Evolutionary conservation across 768 basidiomycete species (phyloP), one percentile per base, ranked within the genome.

Genomic region (Melanogaster broomeanus): DNA sequence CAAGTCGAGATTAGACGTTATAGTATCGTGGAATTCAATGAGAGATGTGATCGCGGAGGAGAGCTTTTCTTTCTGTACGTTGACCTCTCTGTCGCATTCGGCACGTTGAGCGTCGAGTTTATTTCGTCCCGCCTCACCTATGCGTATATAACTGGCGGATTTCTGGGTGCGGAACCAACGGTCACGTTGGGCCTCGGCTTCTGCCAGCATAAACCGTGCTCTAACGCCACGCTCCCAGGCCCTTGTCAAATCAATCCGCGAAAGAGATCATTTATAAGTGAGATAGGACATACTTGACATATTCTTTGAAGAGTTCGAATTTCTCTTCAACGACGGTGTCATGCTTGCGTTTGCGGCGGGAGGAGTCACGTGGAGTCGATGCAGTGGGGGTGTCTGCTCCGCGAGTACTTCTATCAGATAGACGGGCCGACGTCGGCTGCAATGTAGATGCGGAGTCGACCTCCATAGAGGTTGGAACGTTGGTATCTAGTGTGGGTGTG

Each of bases 141-240:
- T 57, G 42, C 69, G 67, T 38, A 52, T 42, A 52, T 63, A 69
- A 34, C 55, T 53, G 7, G 48, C 15, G 50, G 67, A 69, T 34
- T 69, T 71, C 35, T 69, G 67, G 8, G 65, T 60, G 21, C 61
- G 61, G 41, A 51, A 57, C 69, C 69, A 69, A 33, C 63, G 63
- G 10, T 58, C 53, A 27, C 57, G 67, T 34, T 69, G 60, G 5
- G 52, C 43, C 31, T 69, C 69, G 8, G 69, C 69, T 31, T 69
- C 69, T 0, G 31, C 49, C 13, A 69, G 56, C 48, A 48, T 42
- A 49, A 57, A 52, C 28, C 51, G 61, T 42, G 69, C 51, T 43
- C 69, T 58, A 50, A 69, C 61, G 3, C 59, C 63, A 42, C 67
- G 69, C 28, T 71, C 67, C 61, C 58, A 69, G 3, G 53, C 28